phyloP scores from a whole-genome alignment of 2,329 filamentous ascomycete species.

The Beauveria sp. region DNA sequence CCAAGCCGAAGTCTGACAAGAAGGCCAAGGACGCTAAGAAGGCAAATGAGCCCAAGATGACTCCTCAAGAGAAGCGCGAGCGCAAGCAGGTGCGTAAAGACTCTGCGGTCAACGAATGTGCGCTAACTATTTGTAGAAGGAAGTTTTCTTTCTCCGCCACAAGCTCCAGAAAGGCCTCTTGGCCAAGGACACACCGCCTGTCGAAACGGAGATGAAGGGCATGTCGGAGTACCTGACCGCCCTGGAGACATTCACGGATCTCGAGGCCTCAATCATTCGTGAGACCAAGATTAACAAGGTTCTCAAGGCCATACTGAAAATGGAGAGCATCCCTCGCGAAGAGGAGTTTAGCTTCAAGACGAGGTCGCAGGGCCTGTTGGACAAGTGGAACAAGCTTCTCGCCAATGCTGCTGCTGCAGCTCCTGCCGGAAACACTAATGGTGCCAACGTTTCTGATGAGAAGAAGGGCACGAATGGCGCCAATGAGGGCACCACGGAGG shows the following conservation, averaged over 20 bases:
- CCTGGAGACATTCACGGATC: constrained; percentile 69
- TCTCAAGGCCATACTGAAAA: constrained; percentile 85
- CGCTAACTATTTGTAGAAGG: constrained; percentile 45
- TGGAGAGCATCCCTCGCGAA: constrained; percentile 77
- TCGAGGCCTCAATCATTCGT: constrained; percentile 84
- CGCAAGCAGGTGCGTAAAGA: constrained; percentile 48
- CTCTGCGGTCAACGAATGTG: neutral
- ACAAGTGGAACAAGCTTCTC: constrained; percentile 84
- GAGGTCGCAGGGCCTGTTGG: constrained; percentile 71
- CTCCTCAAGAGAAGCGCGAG: constrained; percentile 47
- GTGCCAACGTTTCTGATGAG: constrained; percentile 41
- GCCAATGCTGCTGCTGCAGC: constrained; percentile 43
- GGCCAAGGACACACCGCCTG: constrained; percentile 74
- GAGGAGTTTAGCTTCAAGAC: constrained; percentile 85
- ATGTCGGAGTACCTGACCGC: constrained; percentile 75
- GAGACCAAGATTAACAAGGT: constrained; percentile 98
- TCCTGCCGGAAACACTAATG: constrained; percentile 31
- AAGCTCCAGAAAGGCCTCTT: constrained; percentile 92
- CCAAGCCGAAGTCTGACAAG: constrained; percentile 49
- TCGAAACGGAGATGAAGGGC: constrained; percentile 72
- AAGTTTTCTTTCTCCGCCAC: constrained; percentile 89
- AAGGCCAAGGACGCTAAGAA: constrained; percentile 49
- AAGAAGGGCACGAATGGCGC: constrained; percentile 37
- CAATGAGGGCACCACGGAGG: constrained; percentile 30
- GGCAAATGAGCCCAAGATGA: constrained; percentile 50